phyloP scores from a whole-genome alignment of 768 basidiomycete genomes.

The Russula sp. region DNA sequence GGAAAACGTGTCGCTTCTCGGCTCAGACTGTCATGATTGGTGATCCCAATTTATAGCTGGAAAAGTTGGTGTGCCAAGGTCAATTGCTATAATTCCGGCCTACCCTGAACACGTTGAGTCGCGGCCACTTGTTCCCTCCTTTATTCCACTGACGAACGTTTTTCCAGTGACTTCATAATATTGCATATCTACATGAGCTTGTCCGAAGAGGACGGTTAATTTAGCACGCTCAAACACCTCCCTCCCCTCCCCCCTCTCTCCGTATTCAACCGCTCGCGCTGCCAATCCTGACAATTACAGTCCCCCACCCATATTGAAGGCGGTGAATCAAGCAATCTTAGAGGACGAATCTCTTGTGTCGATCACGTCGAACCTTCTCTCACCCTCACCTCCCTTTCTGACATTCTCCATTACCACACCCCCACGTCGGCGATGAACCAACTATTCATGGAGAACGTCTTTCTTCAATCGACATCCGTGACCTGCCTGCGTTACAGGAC shows the following conservation, averaged over 20 bases:
- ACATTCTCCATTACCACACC: constrained; percentile 31
- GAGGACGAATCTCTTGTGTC: constrained; percentile 34
- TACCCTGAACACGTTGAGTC: constrained; percentile 89
- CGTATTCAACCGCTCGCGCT: neutral
- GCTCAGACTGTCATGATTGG: constrained; percentile 99
- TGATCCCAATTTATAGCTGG: constrained; percentile 93
- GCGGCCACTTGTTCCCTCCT: neutral
- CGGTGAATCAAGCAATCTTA: constrained; percentile 34
- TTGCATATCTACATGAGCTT: constrained; percentile 87
- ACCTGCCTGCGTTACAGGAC: constrained; percentile 35
- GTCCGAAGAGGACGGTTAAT: constrained; percentile 74
- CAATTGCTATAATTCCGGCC: constrained; percentile 96
- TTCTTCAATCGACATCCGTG: constrained; percentile 36
- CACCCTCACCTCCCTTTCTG: constrained; percentile 33
- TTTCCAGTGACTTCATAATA: constrained; percentile 91
- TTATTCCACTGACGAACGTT: constrained; percentile 20
- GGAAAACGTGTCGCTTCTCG: constrained; percentile 99
- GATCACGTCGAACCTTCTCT: constrained; percentile 13
- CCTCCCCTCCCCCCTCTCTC: constrained; percentile 28
- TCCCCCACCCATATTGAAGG: constrained; percentile 26
- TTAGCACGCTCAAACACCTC: constrained; percentile 35
- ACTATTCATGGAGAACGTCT: constrained; percentile 33
- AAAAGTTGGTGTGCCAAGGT: constrained; percentile 96
- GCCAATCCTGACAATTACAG: constrained; percentile 16
- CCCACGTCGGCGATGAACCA: constrained; percentile 11